Evolutionary conservation across 352 stramenopile genomes (phyloP), one percentile per base, ranked within the genome.

Genomic region (Blastocystis sp.): DNA sequence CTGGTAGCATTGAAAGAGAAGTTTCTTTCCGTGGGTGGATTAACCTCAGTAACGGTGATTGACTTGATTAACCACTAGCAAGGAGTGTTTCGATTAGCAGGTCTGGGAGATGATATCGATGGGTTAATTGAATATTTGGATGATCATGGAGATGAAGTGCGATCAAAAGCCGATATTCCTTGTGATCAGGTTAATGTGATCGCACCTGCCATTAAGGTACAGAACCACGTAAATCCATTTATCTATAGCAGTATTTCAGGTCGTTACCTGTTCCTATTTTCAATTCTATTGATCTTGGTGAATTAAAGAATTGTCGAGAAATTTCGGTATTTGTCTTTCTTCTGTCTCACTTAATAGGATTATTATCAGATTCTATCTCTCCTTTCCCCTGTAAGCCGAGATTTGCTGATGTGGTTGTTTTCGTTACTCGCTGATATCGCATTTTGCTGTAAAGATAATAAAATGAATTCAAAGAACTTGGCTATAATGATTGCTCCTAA

Each of bases 331-430:
- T 14, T 4, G 6, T 32, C 0, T 46, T n/a, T 5, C 9, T 24
- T 69, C 39, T 35, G 16, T 0, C 5, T 29, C 46, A 35, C 19
- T 61, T 52, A 7, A 19, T 42, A 83, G 71, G 71, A 83, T 35
- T 83, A 49, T 49, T 16, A 66, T 21, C 42, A 61, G 1, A 43
- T 66, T 21, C 5, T 83, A 37, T 24, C 57, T 3, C 14, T 29
- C 11, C 49, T 83, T 19, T 32, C 12, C 6, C 35, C 6, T 19
- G 5, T 21, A 19, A 37, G 3, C 46, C 16, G 37, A 21, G 54
- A 83, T 46, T 32, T 83, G 32, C 21, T 83, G 51, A 29, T 83
- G 49, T 83, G 71, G 71, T 7, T 83, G 5, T 16, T 83, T 27
- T 52, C 46, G 27, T 42, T 83, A 2, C 21, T 83, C 2, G 46